These are phyloP conservation scores for Sclerotinia trifoliorum DNA, from an alignment of 2,329 filamentous ascomycete species.

Conservation along the genomic window DNA sequence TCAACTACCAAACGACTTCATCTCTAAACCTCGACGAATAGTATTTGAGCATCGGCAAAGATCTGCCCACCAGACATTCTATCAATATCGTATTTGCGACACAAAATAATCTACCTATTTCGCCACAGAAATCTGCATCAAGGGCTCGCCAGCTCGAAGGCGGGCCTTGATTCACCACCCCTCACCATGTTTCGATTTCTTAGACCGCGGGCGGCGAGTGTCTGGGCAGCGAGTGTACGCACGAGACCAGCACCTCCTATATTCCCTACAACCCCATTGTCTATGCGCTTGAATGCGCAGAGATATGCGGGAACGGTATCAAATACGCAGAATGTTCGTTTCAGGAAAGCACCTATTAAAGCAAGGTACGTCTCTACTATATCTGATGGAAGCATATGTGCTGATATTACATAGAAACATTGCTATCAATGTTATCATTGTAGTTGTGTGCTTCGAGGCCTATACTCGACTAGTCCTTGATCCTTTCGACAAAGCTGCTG, in stretches of 20 bases:
- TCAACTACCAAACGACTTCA: constrained; percentile 1
- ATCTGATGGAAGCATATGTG: not conserved
- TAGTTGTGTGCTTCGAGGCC: constrained; percentile 43
- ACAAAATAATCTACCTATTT: not conserved
- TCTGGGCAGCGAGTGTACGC: constrained; percentile 15
- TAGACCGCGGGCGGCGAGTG: constrained; percentile 24
- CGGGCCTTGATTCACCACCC: constrained; percentile 31
- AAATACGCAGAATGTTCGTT: constrained; percentile 34
- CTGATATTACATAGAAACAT: constrained; percentile 29
- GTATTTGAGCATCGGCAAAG: not conserved
- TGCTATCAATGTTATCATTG: constrained; percentile 41
- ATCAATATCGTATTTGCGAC: not conserved
- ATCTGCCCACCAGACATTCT: not conserved
- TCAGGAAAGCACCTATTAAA: constrained; percentile 28
- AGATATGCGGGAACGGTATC: constrained; percentile 27
- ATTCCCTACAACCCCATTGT: constrained; percentile 34
- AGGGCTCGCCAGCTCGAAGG: constrained; percentile 35
- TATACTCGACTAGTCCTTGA: constrained; percentile 50
- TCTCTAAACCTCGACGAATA: not conserved
- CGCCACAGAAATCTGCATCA: constrained; percentile 14
- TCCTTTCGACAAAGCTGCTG: constrained; percentile 43
- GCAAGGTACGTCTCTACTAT: constrained; percentile 26
- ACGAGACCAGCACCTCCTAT: constrained; percentile 5
- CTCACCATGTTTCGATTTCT: constrained; percentile 35
- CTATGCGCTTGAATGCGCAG: constrained; percentile 31